A percentile compares a stretch with the other conserved stretches of the same genome.
These are phyloP conservation scores for Phytophthora hybrid DNA, from an alignment of 352 stramenopile genomes.

Conservation along the genomic window DNA sequence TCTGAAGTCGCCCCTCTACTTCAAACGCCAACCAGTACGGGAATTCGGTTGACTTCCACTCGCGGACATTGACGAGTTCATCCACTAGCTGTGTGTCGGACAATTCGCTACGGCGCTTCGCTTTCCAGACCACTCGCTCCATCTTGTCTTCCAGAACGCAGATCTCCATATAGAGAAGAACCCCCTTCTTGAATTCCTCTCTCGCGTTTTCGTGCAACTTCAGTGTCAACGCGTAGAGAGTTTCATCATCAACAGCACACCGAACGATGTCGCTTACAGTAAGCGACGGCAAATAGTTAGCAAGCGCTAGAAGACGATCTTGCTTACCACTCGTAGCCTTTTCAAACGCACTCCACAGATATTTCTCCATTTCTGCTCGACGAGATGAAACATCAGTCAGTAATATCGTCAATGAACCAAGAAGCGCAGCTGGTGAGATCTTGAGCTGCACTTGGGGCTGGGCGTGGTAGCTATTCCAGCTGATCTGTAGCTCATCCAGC, in stretches of 20 bases:
- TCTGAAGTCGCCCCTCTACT: slow-evolving; percentile 81
- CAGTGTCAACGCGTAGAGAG: slow-evolving; percentile 38
- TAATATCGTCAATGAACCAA: slow-evolving; percentile 18
- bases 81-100: slow-evolving; percentile 49
- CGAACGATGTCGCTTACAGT: slow-evolving; percentile 53
- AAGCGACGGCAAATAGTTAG: slow-evolving; percentile 37
- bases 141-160: slow-evolving; percentile 85
- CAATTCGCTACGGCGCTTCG: not conserved
- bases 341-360: slow-evolving; percentile 17
- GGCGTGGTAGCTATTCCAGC: slow-evolving; percentile 48
- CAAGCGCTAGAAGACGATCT: slow-evolving; percentile 27
- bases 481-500: slow-evolving; percentile 48
- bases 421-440: not conserved
- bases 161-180: slow-evolving; percentile 61
- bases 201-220: slow-evolving; percentile 28
- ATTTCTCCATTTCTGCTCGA: slow-evolving; percentile 26
- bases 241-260: slow-evolving; percentile 46
- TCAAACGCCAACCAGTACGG: slow-evolving; percentile 91
- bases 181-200: slow-evolving; percentile 26
- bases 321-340: slow-evolving; percentile 12
- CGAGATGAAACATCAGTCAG: slow-evolving; percentile 31
- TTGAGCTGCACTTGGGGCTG: slow-evolving; percentile 25
- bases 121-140: slow-evolving; percentile 40
- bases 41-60: slow-evolving; percentile 62
- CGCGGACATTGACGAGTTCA: slow-evolving; percentile 54